Conservation (phyloP, 169 alveolate species). For the Plasmodium chabaudi region DNA sequence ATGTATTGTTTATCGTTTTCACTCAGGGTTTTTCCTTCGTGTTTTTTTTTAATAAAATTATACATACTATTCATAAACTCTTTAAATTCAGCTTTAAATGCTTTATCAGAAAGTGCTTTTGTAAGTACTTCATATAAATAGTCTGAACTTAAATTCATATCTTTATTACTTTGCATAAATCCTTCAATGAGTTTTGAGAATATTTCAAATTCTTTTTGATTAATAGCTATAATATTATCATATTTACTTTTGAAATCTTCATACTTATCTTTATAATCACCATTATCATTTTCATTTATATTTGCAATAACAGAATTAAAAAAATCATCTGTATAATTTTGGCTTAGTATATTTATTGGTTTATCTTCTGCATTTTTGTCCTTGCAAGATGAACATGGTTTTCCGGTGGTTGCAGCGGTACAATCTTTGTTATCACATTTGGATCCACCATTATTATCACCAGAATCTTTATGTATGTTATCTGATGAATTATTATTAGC, state of each 20-base stretch:
- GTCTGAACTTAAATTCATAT: neutral
- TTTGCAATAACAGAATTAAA: conserved; percentile 5
- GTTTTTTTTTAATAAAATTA: neutral
- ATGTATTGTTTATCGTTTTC: neutral
- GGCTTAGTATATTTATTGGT: neutral
- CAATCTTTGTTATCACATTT: neutral
- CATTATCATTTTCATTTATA: conserved; percentile 5
- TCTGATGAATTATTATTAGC: neutral
- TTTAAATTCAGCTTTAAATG: neutral
- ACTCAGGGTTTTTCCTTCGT: neutral
- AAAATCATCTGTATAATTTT: conserved; percentile 1
- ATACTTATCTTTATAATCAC: conserved; percentile 5
- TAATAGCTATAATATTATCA: conserved; percentile 8
- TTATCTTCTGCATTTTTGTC: neutral
- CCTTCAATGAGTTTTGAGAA: conserved; percentile 13
- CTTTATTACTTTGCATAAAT: neutral
- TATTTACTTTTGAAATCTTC: conserved; percentile 25
- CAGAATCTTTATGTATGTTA: neutral
- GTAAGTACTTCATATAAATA: conserved; percentile 26
- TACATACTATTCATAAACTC: conserved; percentile 12
- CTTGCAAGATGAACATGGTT: neutral
- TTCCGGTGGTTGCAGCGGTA: neutral
- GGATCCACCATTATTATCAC: neutral
- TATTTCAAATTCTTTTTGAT: conserved; percentile 32
- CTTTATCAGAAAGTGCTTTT: conserved; percentile 17